phyloP scores from a whole-genome alignment of 2,329 filamentous ascomycete species.

The Calonectria fujianensis region DNA sequence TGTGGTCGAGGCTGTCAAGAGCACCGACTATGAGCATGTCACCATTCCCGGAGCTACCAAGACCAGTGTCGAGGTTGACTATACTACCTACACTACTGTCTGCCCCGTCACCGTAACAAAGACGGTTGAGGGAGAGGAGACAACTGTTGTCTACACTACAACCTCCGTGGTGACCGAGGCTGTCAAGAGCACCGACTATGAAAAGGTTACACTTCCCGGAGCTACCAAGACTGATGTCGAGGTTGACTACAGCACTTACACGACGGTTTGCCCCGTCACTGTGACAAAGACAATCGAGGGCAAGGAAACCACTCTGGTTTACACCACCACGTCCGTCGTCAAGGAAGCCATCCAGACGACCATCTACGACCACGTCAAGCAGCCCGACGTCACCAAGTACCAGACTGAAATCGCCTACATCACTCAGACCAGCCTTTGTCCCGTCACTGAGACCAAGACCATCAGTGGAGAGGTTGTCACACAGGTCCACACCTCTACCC shows the following conservation, averaged over 20 bases:
- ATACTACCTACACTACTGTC: conserved; percentile 65
- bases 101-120: conserved; percentile 66
- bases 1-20: conserved; percentile 52
- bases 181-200: conserved; percentile 56
- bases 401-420: conserved; percentile 61
- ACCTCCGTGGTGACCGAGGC: conserved; percentile 55
- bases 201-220: conserved; percentile 54
- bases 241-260: conserved; percentile 63
- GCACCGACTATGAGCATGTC: conserved; percentile 46
- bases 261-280: conserved; percentile 64
- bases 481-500: conserved; percentile 57
- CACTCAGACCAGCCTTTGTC: conserved; percentile 67
- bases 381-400: conserved; percentile 61
- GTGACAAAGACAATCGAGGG: conserved; percentile 56
- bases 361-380: conserved; percentile 61
- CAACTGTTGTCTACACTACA: conserved; percentile 56
- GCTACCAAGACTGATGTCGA: conserved; percentile 57
- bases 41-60: conserved; percentile 60
- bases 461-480: conserved; percentile 53
- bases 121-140: conserved; percentile 54
- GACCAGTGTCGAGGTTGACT: conserved; percentile 58
- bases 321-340: conserved; percentile 51
- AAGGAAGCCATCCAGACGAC: conserved; percentile 57
- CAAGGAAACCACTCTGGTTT: conserved; percentile 44
- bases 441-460: conserved; percentile 63